Conservation (phyloP, 176 grass and related monocot genomes). For the Otatea glauca region DNA sequence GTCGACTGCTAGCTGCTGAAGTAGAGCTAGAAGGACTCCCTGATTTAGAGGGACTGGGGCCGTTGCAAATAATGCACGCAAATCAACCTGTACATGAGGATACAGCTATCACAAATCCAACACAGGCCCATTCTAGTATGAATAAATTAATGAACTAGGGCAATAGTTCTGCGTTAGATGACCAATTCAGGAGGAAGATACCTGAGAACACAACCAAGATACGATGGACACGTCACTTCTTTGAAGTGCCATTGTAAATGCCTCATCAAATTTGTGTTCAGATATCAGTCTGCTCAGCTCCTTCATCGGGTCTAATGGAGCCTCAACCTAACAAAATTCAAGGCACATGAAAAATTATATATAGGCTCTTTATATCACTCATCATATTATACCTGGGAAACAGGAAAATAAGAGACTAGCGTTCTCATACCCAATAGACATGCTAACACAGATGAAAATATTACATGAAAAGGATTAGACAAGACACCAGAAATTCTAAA, state of each 20-base stretch:
- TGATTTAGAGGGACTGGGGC: conserved; percentile 72
- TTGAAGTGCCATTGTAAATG: conserved; percentile 96
- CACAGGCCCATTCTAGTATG: conserved; percentile 21
- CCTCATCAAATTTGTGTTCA: conserved; percentile 87
- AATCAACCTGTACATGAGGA: conserved; percentile 77
- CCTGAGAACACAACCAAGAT: conserved; percentile 96
- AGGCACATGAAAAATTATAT: conserved; percentile 1
- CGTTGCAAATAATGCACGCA: conserved; percentile 66
- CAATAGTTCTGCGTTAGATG: conserved; percentile 7
- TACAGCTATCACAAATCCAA: conserved; percentile 38
- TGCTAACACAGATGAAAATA: conserved; percentile 5
- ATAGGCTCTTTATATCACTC: neutral
- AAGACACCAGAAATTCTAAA: neutral
- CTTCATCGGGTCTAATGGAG: conserved; percentile 79
- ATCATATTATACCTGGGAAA: neutral
- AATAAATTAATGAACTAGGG: conserved; percentile 6
- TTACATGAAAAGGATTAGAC: conserved; percentile 16
- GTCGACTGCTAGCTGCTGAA: conserved; percentile 94
- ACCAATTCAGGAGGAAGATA: conserved; percentile 43
- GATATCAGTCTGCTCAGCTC: conserved; percentile 79
- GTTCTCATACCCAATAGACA: neutral
- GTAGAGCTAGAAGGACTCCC: conserved; percentile 92
- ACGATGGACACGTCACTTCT: conserved; percentile 92
- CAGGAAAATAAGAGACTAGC: neutral
- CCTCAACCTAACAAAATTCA: conserved; percentile 61